Base-by-base conservation (phyloP, 495 filamentous ascomycete genomes). In the Penicillium ucsense region DNA sequence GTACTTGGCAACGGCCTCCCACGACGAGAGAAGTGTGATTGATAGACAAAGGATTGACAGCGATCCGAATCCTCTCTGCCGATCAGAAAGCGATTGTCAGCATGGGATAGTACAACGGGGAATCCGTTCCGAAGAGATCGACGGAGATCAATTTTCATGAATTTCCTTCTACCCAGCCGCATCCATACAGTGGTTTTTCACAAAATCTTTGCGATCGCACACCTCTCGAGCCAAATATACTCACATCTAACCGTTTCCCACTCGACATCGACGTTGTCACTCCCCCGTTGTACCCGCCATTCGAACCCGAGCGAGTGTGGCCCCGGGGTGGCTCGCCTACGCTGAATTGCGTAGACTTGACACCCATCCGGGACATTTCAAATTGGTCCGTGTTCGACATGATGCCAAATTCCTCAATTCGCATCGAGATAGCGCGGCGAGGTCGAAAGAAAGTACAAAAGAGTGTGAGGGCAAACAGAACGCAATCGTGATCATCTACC, bases 21-120 rank as follows among this genome's bases (percentile, higher is more conserved):
- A 64, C 9, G 61, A 61, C 2, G 52, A 52, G 27, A 64, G 54
- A n/a, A 62, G 33, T 3, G 60, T 64, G 10, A 54, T 39, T 7
- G 60, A 57, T n/a, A 64, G 44, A 31, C 51, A 62, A 3, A 64
- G 51, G 11, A 64, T 52, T 1, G 61, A 63, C 1, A 62, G 44
- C 4, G 60, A 53, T 3, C 61, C 61, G 44, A 64, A 64, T 12
- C 55, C 57, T 39, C 61, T 48, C 61, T 64, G 20, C 20, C 20
- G 20, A 41, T 38, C 29, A 39, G 2, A 31, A 34, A 27, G 35
- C 32, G 28, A n/a, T 45, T 28, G 42, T 45, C 28, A 43, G 41
- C 28, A n/a, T 3, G 7, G 29, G 12, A 3, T 43, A 3, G 4
- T 20, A 20, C 2, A 20, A 20, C 20, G 20, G 20, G 20, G 20